Evolutionary conservation across 225 moss, liverwort and hornwort species (phyloP).

Genomic region (Rhytidiadelphus loreus): DNA sequence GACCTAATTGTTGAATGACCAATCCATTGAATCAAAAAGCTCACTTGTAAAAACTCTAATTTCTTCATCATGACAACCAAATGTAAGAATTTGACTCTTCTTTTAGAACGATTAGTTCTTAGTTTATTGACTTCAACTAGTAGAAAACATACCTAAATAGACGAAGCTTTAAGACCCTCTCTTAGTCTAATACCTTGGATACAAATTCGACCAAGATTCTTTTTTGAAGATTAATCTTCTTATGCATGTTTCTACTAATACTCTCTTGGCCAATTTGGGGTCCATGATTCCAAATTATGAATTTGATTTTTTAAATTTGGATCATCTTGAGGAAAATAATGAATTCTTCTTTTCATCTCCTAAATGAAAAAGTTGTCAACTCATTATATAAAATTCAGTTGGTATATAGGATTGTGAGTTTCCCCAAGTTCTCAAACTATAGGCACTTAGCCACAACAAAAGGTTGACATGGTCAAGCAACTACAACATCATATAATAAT

Average conservation of each 20-base stretch:
- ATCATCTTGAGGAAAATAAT: rapidly evolving
- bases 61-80: rapidly evolving
- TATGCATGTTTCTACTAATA: rapidly evolving
- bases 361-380: rapidly evolving
- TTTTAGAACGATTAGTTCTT: neutral
- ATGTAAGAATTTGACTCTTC: rapidly evolving
- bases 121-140: neutral
- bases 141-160: rapidly evolving
- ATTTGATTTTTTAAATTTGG: rapidly evolving
- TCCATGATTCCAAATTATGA: rapidly evolving
- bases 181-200: rapidly evolving
- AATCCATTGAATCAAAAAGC: neutral
- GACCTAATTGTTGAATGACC: neutral
- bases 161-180: neutral
- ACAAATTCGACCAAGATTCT: rapidly evolving
- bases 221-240: neutral
- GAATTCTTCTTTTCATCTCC: rapidly evolving
- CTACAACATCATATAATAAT: too few species aligned
- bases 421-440: too few species aligned
- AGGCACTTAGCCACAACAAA: too few species aligned
- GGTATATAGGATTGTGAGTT: too few species aligned
- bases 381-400: too few species aligned
- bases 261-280: rapidly evolving
- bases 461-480: too few species aligned
- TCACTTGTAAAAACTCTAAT: rapidly evolving